Base-by-base conservation (phyloP, 2,329 filamentous ascomycete genomes). In the Massarina eburnea region DNA sequence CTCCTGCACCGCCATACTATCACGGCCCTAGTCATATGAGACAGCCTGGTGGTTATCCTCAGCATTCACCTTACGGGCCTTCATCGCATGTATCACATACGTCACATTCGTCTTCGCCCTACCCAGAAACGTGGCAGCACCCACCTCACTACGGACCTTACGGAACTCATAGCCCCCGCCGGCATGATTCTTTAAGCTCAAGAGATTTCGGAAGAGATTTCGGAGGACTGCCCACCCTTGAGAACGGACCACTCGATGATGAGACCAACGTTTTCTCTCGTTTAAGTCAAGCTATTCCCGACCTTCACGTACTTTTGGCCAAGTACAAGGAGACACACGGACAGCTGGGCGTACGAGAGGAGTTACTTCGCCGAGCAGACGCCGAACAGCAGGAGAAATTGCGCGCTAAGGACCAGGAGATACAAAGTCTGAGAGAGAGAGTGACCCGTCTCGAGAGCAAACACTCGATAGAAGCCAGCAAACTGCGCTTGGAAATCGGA, bases 401-500 rank as follows among this genome's bases (percentile, higher is more conserved):
- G 27, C 74, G 75, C 62, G 71, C 72, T 41, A 80, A 80, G 56
- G 77, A 81, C 38, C 59, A 65, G 39, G 76, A 81, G 51, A 78
- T 82, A 43, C 73, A 76, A 49, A 70, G 73, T 12, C 55, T 81
- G 49, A 76, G 76, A 44, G 71, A 73, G 19, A 77, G 78, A 54
- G 71, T 80, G 57, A 71, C 73, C 35, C 74, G 72, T 36, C 67
- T 76, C 15, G 73, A 76, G 37, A 73, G 73, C 41, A 76, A 79
- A 46, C 76, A 76, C 48, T 75, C 75, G 0, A 71, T 73, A 36
- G 78, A 82, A 52, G 72, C 69, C 41, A 76, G 70, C 41, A 74
- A 77, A 50, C 68, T 81, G 8, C 72, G 76, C 24, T 66, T 79
- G 32, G 75, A 82, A 49, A 70, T 80, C 42, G 76, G 70, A 12